A percentile compares a stretch with the other conserved stretches of the same genome.
phyloP scores from a whole-genome alignment of 495 filamentous ascomycete species.

The Jackrogersella multiformis region DNA sequence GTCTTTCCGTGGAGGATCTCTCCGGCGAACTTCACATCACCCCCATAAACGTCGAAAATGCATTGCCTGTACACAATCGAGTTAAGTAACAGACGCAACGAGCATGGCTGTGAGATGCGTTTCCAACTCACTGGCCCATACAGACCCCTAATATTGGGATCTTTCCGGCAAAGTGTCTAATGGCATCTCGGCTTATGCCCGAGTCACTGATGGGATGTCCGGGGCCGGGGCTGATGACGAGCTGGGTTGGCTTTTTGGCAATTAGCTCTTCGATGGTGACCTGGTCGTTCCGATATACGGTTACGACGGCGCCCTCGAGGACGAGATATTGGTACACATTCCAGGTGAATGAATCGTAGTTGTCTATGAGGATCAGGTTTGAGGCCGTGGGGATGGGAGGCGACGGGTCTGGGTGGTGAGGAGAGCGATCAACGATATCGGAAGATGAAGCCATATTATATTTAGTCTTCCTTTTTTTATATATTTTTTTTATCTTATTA shows the following conservation, averaged over 20 bases:
- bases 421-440: slow-evolving; percentile 83
- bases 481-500: background rate
- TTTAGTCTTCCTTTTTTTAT: background rate
- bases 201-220: slow-evolving; percentile 91
- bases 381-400: slow-evolving; percentile 76
- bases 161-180: slow-evolving; percentile 92
- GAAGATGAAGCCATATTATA: slow-evolving; percentile 53
- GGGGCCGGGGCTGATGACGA: slow-evolving; percentile 94
- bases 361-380: slow-evolving; percentile 96
- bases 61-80: slow-evolving; percentile 70
- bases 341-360: slow-evolving; percentile 99
- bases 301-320: slow-evolving; percentile 89
- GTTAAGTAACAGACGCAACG: slow-evolving; percentile 3
- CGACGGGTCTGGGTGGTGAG: slow-evolving; percentile 77
- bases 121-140: slow-evolving; percentile 83
- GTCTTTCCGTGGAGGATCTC: slow-evolving; percentile 99
- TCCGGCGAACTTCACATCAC: slow-evolving; percentile 89
- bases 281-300: slow-evolving; percentile 91
- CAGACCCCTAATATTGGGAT: slow-evolving; percentile 97
- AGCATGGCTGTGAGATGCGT: background rate
- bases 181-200: slow-evolving; percentile 89
- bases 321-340: slow-evolving; percentile 98
- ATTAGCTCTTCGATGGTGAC: slow-evolving; percentile 85
- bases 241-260: slow-evolving; percentile 83
- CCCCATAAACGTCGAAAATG: slow-evolving; percentile 91